Conservation (phyloP, 768 basidiomycete species). For the Panaeolus cyanescens region DNA sequence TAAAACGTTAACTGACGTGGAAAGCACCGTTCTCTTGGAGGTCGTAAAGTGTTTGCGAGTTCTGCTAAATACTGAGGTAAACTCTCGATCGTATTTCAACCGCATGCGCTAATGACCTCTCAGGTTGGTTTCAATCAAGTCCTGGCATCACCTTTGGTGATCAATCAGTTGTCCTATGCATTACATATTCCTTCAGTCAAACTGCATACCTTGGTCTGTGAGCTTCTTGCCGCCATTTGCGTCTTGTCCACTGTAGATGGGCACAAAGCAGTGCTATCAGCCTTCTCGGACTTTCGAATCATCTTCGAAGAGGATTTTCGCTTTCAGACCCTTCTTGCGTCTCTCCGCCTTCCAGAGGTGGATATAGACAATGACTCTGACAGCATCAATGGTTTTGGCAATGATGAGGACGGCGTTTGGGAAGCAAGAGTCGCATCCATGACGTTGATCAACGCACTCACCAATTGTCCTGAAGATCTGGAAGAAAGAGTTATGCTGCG, state of each 20-base stretch:
- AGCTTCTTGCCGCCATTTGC: constrained; percentile 84
- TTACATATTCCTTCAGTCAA: constrained; percentile 69
- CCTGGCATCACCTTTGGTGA: constrained; percentile 59
- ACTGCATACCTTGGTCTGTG: constrained; percentile 67
- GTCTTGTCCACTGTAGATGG: constrained; percentile 72
- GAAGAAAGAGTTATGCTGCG: constrained; percentile 80
- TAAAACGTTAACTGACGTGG: constrained; percentile 60
- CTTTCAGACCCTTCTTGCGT: constrained; percentile 73
- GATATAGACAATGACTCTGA: constrained; percentile 35
- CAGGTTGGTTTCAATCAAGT: constrained; percentile 76
- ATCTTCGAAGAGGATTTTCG: constrained; percentile 74
- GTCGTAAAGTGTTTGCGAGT: constrained; percentile 79
- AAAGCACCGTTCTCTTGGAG: constrained; percentile 70
- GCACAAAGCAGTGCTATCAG: constrained; percentile 71
- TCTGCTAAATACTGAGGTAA: constrained; percentile 82
- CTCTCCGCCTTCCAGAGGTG: constrained; percentile 56
- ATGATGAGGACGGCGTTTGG: constrained; percentile 75
- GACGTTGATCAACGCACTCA: constrained; percentile 78
- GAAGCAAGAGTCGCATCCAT: constrained; percentile 77
- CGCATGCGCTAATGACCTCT: constrained; percentile 1
- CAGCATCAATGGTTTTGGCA: constrained; percentile 36
- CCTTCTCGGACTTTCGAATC: constrained; percentile 79
- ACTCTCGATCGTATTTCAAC: constrained; percentile 19
- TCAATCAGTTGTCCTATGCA: constrained; percentile 74
- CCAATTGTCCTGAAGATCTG: constrained; percentile 71